Evolutionary conservation across 352 stramenopile genomes (phyloP), one percentile per base, ranked within the genome.

Genomic region (Pythium coloratum): DNA sequence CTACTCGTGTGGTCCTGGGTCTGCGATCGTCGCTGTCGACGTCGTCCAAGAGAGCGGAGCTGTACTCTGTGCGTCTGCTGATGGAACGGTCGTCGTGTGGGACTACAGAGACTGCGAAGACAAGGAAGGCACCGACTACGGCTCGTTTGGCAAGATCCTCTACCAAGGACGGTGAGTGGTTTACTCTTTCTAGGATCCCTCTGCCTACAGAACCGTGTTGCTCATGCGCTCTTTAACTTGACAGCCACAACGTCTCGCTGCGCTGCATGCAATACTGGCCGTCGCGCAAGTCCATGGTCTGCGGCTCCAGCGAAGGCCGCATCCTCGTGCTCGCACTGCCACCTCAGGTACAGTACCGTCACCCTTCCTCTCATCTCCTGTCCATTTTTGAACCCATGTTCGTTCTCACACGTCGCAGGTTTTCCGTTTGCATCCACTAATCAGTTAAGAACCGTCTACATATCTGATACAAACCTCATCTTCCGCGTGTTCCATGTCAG

Each of bases 71-170:
- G 84, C 66, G 1, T 70, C 78, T 26, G 76, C 69, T 6, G 83
- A 93, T 46, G 85, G 85, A 16, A 88, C 71, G 1, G 49, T 93
- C 16, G 33, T 84, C 6, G 69, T 86, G 20, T 93, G 83, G 82
- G 80, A 86, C 71, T 91, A 91, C 62, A 78, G 54, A 1, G 26
- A 36, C 36, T 78, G 74, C 42, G 75, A 88, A n/a, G 67, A 73
- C 56, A 64, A 44, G 13, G 71, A 79, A 30, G 69, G 75, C 54
- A 72, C 47, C n/a, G 67, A 76, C 18, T 75, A 75, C 33, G 71
- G 76, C n/a, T 66, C 75, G 10, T 79, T 73, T 42, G 79, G 79
- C 16, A 85, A 82, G 62, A 72, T 84, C 9, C 59, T 85, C 9
- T 76, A 79, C 53, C 71, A 66, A 4, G 63, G 68, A 36, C 75